Evolutionary conservation across 352 stramenopile genomes (phyloP), one percentile per base, ranked within the genome.

Genomic region (Aphanomyces euteiches): DNA sequence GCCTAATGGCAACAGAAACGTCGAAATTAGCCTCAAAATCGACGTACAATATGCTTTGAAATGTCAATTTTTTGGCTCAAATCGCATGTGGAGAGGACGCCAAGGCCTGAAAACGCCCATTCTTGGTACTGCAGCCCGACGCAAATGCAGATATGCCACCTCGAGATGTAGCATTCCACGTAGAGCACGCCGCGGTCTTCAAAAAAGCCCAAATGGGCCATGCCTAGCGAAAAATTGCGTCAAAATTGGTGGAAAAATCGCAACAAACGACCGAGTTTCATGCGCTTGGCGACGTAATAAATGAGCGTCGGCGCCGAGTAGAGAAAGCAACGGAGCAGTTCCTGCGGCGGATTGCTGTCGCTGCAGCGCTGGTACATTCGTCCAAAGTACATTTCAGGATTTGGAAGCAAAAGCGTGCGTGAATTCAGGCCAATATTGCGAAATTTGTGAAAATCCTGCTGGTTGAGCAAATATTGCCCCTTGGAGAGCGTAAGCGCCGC

Each of bases 101-200:
- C 38, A 17, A 41, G 63, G 38, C 45, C 45, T 1, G 34, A 40
- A 38, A 69, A 69, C 7, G 38, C 45, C 63, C 63, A 69, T 41
- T 69, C 63, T 45, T 53, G 8, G 41, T 69, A 69, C 37, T 69
- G 63, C 28, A 69, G 19, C 6, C 63, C 63, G 3, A 69, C 45
- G 37, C 63, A 69, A 28, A 69, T 45, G 34, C 63, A 69, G 17
- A 69, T 45, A 21, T 69, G 63, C 63, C 63, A 69, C 7, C 63
- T 3, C 21, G 63, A 69, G 28, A 69, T 36, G 37, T 69, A 69
- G 38, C 63, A 69, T 13, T 69, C 63, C 17, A 69, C 41, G 37
- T 69, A 69, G 17, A 69, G 28, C 12, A 69, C 50, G 28, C 63
- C 63, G 8, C 59, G 41, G 63, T 69, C 63, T 69, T 69, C 63